Base-by-base conservation (phyloP, 352 stramenopile genomes). In the Pelagophyceae sp. region DNA sequence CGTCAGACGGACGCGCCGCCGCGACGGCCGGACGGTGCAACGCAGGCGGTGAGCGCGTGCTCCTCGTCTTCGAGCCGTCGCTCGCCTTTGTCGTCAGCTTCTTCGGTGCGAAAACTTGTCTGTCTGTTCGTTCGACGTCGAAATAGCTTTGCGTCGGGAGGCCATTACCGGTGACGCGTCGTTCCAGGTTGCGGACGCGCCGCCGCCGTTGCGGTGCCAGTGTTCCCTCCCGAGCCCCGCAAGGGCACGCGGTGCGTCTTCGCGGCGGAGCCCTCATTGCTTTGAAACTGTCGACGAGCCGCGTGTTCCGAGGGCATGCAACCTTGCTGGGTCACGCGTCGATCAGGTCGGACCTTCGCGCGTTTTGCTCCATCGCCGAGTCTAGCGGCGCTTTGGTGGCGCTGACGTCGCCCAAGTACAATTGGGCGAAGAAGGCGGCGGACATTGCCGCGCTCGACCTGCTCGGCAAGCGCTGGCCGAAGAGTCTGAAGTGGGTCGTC, bases 61-160 rank as follows among this genome's bases (percentile, higher is more conserved):
- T 99, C 54, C 87, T 99, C 37, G 95, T 99, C 33, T 99, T 98
- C 80, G 93, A 94, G 37, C 97, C 97, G 6, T 95, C 89, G 0
- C 86, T 98, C 17, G 93, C 98, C 72, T 99, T 99, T 78, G 96
- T 98, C 37, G 84, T 99, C 32, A 87, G 93, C 2, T 99, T 99
- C 79, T 79, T 99, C 25, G 94, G n/a, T n/a, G n/a, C n/a, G n/a
- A n/a, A n/a, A n/a, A n/a, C n/a, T n/a, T 93, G 0, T n/a, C n/a
- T n/a, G n/a, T n/a, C n/a, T n/a, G n/a, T n/a, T n/a, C n/a, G n/a
- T n/a, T n/a, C n/a, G n/a, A n/a, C n/a, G n/a, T n/a, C n/a, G n/a
- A n/a, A n/a, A n/a, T n/a, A n/a, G n/a, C n/a, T n/a, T n/a, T n/a
- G n/a, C n/a, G n/a, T n/a, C n/a, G n/a, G n/a, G n/a, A n/a, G n/a